Conservation (phyloP, 106 monocot genomes). For the Apostasia shenzhenica region DNA sequence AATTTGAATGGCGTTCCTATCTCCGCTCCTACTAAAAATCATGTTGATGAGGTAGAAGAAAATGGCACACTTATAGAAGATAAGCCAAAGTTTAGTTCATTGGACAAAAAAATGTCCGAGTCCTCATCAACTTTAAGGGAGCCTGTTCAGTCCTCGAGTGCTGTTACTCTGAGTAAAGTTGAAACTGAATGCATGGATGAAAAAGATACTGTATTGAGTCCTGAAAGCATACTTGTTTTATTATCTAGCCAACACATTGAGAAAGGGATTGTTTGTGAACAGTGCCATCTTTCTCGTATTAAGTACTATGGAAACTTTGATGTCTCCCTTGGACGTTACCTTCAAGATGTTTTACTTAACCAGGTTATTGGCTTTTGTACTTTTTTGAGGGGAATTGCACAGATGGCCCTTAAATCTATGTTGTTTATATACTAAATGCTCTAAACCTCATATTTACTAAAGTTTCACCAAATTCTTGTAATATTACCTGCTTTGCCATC, state of each 20-base stretch:
- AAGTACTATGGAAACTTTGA: slow-evolving; percentile 90
- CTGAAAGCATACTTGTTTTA: slow-evolving; percentile 78
- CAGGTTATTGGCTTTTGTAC: slow-evolving; percentile 33
- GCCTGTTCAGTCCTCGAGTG: slow-evolving; percentile 21
- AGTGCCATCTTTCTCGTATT: slow-evolving; percentile 87
- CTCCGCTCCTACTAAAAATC: slow-evolving; percentile 17
- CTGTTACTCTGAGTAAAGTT: slow-evolving; percentile 9
- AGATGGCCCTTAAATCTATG: no score
- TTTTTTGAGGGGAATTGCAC: background rate
- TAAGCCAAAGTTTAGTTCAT: slow-evolving; percentile 17
- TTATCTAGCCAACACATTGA: slow-evolving; percentile 52
- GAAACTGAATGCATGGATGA: slow-evolving; percentile 20
- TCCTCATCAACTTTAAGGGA: slow-evolving; percentile 16
- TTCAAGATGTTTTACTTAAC: slow-evolving; percentile 76
- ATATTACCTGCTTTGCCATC: no score
- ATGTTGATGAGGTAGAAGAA: slow-evolving; percentile 17
- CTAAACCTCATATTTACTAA: no score
- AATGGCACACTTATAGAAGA: slow-evolving; percentile 12
- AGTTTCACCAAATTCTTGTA: no score
- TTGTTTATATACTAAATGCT: no score
- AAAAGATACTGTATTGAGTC: slow-evolving; percentile 42
- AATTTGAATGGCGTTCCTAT: slow-evolving; percentile 8
- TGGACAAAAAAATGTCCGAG: slow-evolving; percentile 10
- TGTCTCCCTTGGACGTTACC: slow-evolving; percentile 73
- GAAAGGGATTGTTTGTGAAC: slow-evolving; percentile 66